Evolutionary conservation across 345 rosid species (phyloP), one percentile per base, ranked within the genome.

Genomic region (Brassica nigra): DNA sequence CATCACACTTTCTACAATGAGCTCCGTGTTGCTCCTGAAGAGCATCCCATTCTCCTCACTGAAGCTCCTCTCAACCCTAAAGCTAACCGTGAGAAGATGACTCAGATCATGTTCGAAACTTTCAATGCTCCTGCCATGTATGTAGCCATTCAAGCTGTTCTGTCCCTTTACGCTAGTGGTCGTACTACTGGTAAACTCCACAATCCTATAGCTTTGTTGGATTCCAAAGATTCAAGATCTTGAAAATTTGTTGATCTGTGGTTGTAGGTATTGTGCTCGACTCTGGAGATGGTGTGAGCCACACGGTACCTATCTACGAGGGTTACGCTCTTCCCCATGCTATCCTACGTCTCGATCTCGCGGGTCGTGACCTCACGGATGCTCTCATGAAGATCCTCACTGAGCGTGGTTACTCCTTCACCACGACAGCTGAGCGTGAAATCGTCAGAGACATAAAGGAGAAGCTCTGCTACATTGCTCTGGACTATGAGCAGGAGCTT

Each of bases 41-140:
- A 88, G 81, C 94, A 90, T 78, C 94, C 92, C 0, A 87, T 90
- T 36, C 87, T 88, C 3, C 86, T 93, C 2, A 92, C 97, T 0
- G 97, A 92, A 80, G 97, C 97, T 66, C 95, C 95, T 82, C 86
- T 92, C 71, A 92, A 90, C 75, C 97, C 97, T 30, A 92, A 92
- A 80, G 97, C 97, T 70, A 92, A 92, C 80, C 95, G 95, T 79
- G 97, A 92, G 87, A 92, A 92, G 89, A 92, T 92, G 97, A 92
- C 94, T 57, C 97, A 92, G 63, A 92, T 90, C 77, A 91, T 91
- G 97, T 91, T 91, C 67, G 97, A 91, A 86, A 91, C 97, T 54
- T 91, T 91, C 80, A 91, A 90, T 52, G 77, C 94, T 30, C 97
- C 93, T 15, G 95, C 95, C 20, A 92, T 92, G 93, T 90, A 92